phyloP scores from a whole-genome alignment of 768 basidiomycete genomes.

The Lentinula guzmanii region DNA sequence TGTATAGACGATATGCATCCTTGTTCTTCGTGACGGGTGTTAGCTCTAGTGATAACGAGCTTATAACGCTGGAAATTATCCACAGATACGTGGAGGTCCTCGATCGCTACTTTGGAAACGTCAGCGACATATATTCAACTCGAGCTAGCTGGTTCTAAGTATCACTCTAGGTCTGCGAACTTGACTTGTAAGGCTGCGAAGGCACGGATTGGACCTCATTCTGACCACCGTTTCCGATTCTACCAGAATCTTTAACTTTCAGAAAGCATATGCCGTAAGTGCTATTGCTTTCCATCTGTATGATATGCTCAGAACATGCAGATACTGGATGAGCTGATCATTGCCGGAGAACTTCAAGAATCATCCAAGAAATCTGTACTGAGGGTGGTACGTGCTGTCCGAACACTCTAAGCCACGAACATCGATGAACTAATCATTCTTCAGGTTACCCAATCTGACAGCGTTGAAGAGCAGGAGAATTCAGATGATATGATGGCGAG shows the following conservation, averaged over 20 bases:
- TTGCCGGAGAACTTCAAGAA: conserved; percentile 92
- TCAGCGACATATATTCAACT: conserved; percentile 30
- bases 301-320: conserved; percentile 19
- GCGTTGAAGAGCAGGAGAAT: conserved; percentile 80
- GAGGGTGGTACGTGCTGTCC: conserved; percentile 38
- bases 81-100: conserved; percentile 94
- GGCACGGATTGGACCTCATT: background rate
- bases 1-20: conserved; percentile 93
- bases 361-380: conserved; percentile 73
- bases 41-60: conserved; percentile 80
- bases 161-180: conserved; percentile 66
- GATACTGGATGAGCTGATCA: conserved; percentile 90
- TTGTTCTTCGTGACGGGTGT: conserved; percentile 93
- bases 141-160: background rate
- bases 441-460: conserved; percentile 85
- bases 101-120: conserved; percentile 88
- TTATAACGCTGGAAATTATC: conserved; percentile 86
- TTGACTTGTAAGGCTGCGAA: conserved; percentile 67
- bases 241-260: conserved; percentile 91
- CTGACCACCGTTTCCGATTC: background rate
- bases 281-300: conserved; percentile 13
- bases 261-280: conserved; percentile 84
- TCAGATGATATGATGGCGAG: conserved; percentile 77
- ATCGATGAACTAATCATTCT: background rate
- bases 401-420: background rate